phyloP scores from a whole-genome alignment of 2,329 filamentous ascomycete genomes.

The Nigrospora oryzae region DNA sequence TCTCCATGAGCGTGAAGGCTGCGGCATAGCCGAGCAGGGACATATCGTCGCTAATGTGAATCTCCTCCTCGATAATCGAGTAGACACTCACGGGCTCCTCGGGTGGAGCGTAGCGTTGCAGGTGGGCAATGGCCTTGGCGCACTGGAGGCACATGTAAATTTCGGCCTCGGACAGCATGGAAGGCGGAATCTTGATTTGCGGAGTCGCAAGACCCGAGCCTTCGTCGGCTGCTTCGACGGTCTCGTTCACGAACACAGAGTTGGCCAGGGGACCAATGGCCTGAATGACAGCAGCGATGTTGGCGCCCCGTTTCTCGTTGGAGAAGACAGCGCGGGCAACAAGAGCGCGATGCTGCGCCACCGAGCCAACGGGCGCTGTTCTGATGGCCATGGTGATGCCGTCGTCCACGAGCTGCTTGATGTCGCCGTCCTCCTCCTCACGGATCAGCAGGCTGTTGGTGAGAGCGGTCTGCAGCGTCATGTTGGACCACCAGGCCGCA shows the following conservation, averaged over 20 bases:
- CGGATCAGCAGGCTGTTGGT: constrained; percentile 50
- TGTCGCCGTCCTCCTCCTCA: constrained; percentile 34
- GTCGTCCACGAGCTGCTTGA: constrained; percentile 24
- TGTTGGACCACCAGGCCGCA: constrained; percentile 82
- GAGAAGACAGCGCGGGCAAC: constrained; percentile 50
- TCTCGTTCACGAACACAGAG: constrained; percentile 21
- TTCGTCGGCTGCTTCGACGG: constrained; percentile 3
- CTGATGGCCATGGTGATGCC: constrained; percentile 61
- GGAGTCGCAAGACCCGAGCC: constrained; percentile 20
- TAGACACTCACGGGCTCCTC: constrained; percentile 38
- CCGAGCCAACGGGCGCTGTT: constrained; percentile 70
- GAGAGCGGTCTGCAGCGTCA: constrained; percentile 62
- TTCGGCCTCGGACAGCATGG: constrained; percentile 37
- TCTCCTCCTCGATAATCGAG: constrained; percentile 34
- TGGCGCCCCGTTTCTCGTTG: constrained; percentile 42
- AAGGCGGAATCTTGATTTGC: constrained; percentile 36
- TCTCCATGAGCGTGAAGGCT: constrained; percentile 49
- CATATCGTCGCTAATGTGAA: constrained; percentile 31
- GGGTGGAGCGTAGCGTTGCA: constrained; percentile 34
- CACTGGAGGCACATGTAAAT: constrained; percentile 49
- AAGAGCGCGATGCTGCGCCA: constrained; percentile 53
- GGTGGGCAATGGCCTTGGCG: constrained; percentile 51
- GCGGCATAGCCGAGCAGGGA: constrained; percentile 53
- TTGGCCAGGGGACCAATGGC: constrained; percentile 35
- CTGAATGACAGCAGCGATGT: constrained; percentile 48